These are phyloP conservation scores for Cytauxzoon felis DNA, from an alignment of 169 alveolate genomes.

Conservation along the genomic window DNA sequence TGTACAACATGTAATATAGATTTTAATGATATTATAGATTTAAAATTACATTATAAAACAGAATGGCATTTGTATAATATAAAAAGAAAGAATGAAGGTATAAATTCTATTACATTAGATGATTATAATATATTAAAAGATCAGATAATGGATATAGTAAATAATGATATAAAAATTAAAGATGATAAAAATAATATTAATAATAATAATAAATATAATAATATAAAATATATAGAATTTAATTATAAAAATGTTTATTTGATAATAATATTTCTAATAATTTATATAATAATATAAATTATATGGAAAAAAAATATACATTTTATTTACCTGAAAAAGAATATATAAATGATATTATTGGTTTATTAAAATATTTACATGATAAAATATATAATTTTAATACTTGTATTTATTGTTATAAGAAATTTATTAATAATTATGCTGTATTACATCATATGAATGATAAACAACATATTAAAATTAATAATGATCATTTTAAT, in stretches of 20 bases:
- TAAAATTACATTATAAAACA: slow-evolving; percentile 74
- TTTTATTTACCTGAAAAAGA: slow-evolving; percentile 68
- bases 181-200: background rate
- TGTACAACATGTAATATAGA: slow-evolving; percentile 45
- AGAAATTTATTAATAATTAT: slow-evolving; percentile 42
- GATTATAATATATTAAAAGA: slow-evolving; percentile 26
- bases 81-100: slow-evolving; percentile 67
- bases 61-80: slow-evolving; percentile 83
- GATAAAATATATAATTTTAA: slow-evolving; percentile 62
- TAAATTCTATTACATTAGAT: slow-evolving; percentile 22
- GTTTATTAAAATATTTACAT: slow-evolving; percentile 61
- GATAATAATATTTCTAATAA: slow-evolving; percentile 10
- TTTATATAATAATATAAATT: slow-evolving; percentile 41
- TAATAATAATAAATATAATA: background rate
- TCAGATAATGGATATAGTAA: slow-evolving; percentile 32
- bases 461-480: slow-evolving; percentile 66
- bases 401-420: slow-evolving; percentile 67
- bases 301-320: slow-evolving; percentile 41
- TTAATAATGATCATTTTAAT: slow-evolving; percentile 39
- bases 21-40: slow-evolving; percentile 33
- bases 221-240: slow-evolving; percentile 5
- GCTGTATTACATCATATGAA: slow-evolving; percentile 76
- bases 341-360: slow-evolving; percentile 56
- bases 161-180: background rate
- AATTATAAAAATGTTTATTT: slow-evolving; percentile 33